Evolutionary conservation across 2,329 filamentous ascomycete species (phyloP).

Genomic region (Trichoderma hamatum): DNA sequence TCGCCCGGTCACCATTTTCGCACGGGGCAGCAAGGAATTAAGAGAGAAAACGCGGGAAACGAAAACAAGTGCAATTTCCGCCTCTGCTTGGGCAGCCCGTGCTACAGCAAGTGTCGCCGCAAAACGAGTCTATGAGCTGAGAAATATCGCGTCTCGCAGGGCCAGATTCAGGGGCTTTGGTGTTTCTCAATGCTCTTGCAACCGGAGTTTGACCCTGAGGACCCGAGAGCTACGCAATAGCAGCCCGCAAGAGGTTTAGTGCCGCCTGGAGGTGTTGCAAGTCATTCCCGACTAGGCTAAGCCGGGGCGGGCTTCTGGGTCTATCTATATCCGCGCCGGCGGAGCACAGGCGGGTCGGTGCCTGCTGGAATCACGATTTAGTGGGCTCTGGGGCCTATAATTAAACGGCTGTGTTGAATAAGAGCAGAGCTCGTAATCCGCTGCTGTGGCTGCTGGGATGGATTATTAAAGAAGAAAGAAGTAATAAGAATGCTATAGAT

Average conservation of each 20-base stretch:
- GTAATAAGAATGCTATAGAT: background rate
- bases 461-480: background rate
- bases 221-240: constrained; percentile 11
- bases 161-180: constrained; percentile 19
- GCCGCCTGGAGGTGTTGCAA: background rate
- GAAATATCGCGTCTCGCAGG: constrained; percentile 2
- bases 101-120: background rate
- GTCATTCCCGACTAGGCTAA: constrained; percentile 9
- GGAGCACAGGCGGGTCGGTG: background rate
- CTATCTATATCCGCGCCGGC: background rate
- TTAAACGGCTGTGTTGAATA: background rate
- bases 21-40: constrained; percentile 1
- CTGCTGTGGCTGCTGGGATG: background rate
- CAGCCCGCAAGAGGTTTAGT: constrained; percentile 1
- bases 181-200: constrained; percentile 18
- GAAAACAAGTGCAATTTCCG: background rate
- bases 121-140: background rate
- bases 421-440: background rate
- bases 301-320: background rate
- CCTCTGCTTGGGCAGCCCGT: background rate
- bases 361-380: background rate
- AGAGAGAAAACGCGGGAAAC: background rate
- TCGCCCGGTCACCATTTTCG: constrained; percentile 25
- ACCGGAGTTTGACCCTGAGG: constrained; percentile 18
- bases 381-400: background rate